Base-by-base conservation (phyloP, 495 filamentous ascomycete genomes). In the Podospora didyma region DNA sequence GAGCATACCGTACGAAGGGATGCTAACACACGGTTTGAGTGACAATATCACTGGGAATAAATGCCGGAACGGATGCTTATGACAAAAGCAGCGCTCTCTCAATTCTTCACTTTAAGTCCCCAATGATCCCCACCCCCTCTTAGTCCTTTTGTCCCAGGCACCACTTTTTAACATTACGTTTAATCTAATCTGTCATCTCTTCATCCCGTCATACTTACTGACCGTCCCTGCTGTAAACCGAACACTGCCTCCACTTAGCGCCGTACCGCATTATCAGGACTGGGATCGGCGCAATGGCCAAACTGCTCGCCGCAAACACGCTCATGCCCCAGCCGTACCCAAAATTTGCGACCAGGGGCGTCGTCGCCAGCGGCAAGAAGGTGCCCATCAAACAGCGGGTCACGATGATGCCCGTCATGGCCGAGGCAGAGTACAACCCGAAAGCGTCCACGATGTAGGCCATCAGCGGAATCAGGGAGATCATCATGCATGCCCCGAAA, bases 391-490 rank as follows among this genome's bases (percentile, higher is more conserved):
- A 64, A 59, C 80, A 84, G 26, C 82, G 66, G 20, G 69, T 68
- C 22, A 85, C 77, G 35, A 84, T 78, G 23, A 82, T 64, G 0
- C 75, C 75, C 2, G 82, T 84, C 74, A 83, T 73, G 2, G 81
- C 82, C 16, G 75, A 80, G 0, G 82, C 81, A 6, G 78, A 73
- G 59, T 78, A 82, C 12, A 81, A 51, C 0, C 79, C 77, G 57
- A 80, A 85, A 0, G 81, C 79, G 56, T 85, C 82, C 0, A 83
- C 81, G 9, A 85, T 69, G 51, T 83, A 85, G 0, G 79, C 71
- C 60, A 72, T 72, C 22, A 84, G 49, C 0, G 82, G 78, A 17
- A 85, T 64, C 45, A 75, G 63, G 12, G 70, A 71, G 10, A 82
- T 47, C 54, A 80, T 73, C 17, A 71, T 66, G 2, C 63, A 51